A percentile compares a stretch with the other conserved stretches of the same genome.
Evolutionary conservation across 495 filamentous ascomycete species (phyloP).

Genomic region (Aspergillus panamensis): DNA sequence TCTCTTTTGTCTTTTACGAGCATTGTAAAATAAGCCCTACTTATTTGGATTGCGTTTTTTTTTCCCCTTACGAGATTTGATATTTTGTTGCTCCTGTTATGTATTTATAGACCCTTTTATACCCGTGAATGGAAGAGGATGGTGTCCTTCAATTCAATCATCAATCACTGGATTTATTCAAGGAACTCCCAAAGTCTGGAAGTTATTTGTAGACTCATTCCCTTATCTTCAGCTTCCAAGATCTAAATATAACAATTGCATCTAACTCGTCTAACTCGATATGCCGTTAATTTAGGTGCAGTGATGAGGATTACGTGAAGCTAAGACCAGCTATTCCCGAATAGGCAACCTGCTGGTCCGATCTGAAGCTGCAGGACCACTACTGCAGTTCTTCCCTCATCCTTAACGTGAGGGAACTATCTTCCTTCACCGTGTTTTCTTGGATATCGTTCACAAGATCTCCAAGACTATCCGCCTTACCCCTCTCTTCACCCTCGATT

Average conservation of each 20-base stretch:
- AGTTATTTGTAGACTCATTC: no score
- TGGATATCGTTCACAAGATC: neutral
- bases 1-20: constrained; percentile 7
- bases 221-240: no score
- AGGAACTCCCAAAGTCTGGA: no score
- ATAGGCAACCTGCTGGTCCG: neutral
- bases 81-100: neutral
- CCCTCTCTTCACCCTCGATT: neutral
- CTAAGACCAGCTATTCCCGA: neutral
- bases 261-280: no score
- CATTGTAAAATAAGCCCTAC: constrained; percentile 11
- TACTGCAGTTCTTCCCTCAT: neutral
- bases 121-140: constrained; percentile 5
- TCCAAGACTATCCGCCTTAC: neutral
- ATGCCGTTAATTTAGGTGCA: no score
- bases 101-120: constrained; percentile 15
- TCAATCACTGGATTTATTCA: neutral
- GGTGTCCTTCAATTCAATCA: neutral
- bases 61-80: neutral
- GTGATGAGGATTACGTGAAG: neutral
- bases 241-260: no score
- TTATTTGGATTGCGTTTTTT: constrained; percentile 5
- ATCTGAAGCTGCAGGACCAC: neutral
- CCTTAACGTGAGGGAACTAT: neutral
- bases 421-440: neutral